Evolutionary conservation across 1,284 basidiomycete genomes (phyloP).

Genomic region (Apiotrichum brassicae): DNA sequence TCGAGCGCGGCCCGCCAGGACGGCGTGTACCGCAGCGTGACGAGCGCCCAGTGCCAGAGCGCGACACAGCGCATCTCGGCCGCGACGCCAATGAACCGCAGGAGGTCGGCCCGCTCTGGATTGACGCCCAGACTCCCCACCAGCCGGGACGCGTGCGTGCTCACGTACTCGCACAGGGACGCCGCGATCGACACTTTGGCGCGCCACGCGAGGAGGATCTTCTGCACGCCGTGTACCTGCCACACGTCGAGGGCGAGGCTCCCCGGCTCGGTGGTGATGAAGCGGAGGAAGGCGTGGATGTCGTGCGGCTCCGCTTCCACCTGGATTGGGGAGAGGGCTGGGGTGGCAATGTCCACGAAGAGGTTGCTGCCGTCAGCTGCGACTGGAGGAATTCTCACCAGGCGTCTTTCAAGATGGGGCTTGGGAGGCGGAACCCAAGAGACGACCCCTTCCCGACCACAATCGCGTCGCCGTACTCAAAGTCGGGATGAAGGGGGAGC

Average conservation of each 20-base stretch:
- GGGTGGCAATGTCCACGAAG: background rate
- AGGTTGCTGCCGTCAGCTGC: background rate
- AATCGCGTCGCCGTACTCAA: background rate
- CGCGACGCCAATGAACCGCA: background rate
- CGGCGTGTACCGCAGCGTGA: too few species aligned
- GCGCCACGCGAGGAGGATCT: background rate
- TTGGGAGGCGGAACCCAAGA: background rate
- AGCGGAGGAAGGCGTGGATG: constrained; percentile 1
- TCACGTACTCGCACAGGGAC: background rate
- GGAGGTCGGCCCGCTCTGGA: background rate
- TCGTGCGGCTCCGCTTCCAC: background rate
- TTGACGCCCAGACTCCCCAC: background rate
- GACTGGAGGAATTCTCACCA: background rate
- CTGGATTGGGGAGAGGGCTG: background rate
- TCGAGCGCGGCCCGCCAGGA: too few species aligned
- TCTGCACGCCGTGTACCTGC: background rate
- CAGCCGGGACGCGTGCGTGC: background rate
- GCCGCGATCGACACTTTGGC: background rate
- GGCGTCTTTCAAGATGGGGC: background rate
- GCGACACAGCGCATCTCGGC: background rate
- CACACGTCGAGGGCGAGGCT: background rate
- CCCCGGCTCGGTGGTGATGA: background rate
- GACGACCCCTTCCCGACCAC: background rate
- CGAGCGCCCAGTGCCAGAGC: background rate
- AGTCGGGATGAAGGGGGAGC: background rate